Base-by-base conservation (phyloP, 345 rosid genomes). In the Salix arbutifolia region DNA sequence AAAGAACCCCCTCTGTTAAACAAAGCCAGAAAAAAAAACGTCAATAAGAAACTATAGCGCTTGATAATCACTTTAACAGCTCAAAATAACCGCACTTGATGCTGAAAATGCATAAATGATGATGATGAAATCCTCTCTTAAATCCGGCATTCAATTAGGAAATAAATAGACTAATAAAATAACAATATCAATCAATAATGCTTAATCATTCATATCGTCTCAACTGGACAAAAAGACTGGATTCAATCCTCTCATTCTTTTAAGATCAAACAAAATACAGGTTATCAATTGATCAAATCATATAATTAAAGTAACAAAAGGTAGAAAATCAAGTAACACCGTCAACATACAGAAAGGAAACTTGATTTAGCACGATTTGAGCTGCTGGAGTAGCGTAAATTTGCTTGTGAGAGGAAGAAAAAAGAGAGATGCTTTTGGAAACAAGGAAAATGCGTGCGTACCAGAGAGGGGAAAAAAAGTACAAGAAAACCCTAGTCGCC, bases 1-100 rank as follows among this genome's bases (percentile, higher is more conserved):
- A 42, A 18, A 65, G 35, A 21, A 18, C 40, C 70, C 70, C 64
- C 70, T 50, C 64, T 65, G 61, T 71, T 37, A 72, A 72, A 23
- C 30, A 72, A 60, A 75, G 58, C 14, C 19, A 53, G 5, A 53
- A 52, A 37, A 26, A 2, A 17, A 16, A 64, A 25, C n/a, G 50
- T 30, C 17, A 65, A 17, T 23, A 58, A 9, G 14, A 35, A 66
- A 33, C 69, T 33, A 19, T 1, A 66, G 42, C 8, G 35, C 64
- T 58, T 58, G 23, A 42, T 42, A 42, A 66, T 2, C 46, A 17
- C 13, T 30, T 28, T 8, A 30, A 19, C 16, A 17, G 5, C 26
- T 66, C 4, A 19, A 66, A 35, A 66, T 37, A 9, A 37, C 10
- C 4, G 42, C 23, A 17, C 21, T 17, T 6, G 38, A 66, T 16